A percentile compares a stretch with the other conserved stretches of the same genome.
Conservation (phyloP, 78 protist species). For the Guillardia theta region DNA sequence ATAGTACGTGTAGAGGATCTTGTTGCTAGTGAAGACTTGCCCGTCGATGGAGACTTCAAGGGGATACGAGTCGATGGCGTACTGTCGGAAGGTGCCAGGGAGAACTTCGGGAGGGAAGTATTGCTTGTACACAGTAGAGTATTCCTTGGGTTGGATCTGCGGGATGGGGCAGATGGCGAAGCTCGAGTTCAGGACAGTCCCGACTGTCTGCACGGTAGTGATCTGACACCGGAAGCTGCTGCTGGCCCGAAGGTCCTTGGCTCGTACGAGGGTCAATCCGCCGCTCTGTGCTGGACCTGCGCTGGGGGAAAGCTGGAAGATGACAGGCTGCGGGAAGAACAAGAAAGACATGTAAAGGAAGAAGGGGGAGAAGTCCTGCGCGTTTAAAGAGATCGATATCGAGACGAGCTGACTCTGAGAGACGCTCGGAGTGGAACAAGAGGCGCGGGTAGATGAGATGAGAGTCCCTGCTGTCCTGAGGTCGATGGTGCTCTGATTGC, state of each 20-base stretch:
- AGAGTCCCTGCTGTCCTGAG: not conserved
- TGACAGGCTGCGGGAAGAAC: not conserved
- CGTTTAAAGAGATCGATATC: not conserved
- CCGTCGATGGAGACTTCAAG: not conserved
- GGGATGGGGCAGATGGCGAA: not conserved
- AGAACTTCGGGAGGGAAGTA: not conserved
- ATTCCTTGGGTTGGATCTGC: slow-evolving; percentile 13
- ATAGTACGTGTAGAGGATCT: not conserved
- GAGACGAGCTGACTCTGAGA: not conserved
- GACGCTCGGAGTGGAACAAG: not conserved
- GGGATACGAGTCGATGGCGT: not conserved
- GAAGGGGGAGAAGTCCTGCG: slow-evolving; percentile 14
- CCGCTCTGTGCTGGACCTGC: not conserved
- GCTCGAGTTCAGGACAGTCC: not conserved
- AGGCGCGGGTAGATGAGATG: not conserved
- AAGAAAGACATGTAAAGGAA: not conserved
- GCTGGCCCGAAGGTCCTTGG: not conserved
- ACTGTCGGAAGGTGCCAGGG: not conserved
- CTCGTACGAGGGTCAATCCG: not conserved
- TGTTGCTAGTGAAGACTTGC: not conserved
- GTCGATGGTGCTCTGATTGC: too few species aligned
- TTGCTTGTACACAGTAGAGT: not conserved
- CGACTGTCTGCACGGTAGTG: not conserved
- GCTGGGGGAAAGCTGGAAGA: not conserved
- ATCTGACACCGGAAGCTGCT: not conserved